Evolutionary conservation across 106 monocot genomes (phyloP), one percentile per base, ranked within the genome.

Genomic region (Platanthera zijinensis): DNA sequence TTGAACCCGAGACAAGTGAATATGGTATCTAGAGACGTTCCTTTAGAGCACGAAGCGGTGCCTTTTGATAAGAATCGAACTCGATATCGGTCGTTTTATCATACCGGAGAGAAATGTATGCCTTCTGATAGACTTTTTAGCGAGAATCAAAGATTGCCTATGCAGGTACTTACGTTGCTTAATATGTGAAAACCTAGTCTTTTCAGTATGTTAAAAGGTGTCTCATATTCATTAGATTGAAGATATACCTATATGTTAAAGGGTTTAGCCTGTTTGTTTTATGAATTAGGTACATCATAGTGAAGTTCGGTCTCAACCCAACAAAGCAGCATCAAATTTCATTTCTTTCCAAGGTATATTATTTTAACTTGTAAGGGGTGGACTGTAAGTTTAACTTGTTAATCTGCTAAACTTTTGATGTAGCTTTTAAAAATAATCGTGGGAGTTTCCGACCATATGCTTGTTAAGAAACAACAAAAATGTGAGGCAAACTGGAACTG

Each of bases 341-440:
- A 85, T 77, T 79, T 79, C 84, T 50, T 82, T 75, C 70, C 77
- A 74, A 82, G 97, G 97, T 97, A 84, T 76, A 15, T 72, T 70
- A 54, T 54, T 46, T 74, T 52, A 19, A 21, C 8, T 7, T 66
- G 11, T 10, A n/a, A 5, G 8, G 2, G 49, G 19, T 5, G n/a
- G 5, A 22, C 2, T 48, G 48, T 70, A 10, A 32, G 14, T 68
- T 68, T 39, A 39, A 11, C 11, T 10, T 39, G 13, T 5, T 68
- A 39, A 39, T 39, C 39, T 68, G 13, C 14, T 5, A 10, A 68
- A 46, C 68, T 4, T 68, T 53, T 10, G 53, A 53, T 39, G 39
- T 39, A 39, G 39, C 39, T 39, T 39, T 39, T 39, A 39, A 39
- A 39, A 39, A 39, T 39, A 39, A 39, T 39, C 39, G 39, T 39